Conservation (phyloP, 2,329 filamentous ascomycete species). For the Podosphaera leucotricha region DNA sequence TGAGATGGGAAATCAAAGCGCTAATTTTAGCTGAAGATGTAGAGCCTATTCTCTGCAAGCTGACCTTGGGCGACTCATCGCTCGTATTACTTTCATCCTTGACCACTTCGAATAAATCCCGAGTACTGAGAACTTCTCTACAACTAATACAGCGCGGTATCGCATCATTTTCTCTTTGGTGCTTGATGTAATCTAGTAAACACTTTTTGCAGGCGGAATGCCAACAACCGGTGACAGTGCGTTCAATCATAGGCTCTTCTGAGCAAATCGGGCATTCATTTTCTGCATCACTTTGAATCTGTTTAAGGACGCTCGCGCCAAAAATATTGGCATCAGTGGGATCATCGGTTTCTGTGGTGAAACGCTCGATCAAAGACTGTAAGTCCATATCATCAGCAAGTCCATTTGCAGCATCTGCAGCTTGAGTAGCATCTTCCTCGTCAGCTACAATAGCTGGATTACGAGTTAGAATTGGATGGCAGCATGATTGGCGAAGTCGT, state of each 20-base stretch:
- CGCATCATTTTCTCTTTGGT: constrained; percentile 55
- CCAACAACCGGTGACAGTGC: constrained; percentile 90
- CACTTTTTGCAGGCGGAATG: constrained; percentile 92
- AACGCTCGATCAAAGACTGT: constrained; percentile 60
- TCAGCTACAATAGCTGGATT: constrained; percentile 69
- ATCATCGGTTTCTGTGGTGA: constrained; percentile 44
- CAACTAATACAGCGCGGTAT: constrained; percentile 76
- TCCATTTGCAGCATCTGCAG: constrained; percentile 56
- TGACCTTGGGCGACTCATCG: constrained; percentile 27
- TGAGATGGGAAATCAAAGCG: constrained; percentile 52
- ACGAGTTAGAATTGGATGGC: constrained; percentile 72
- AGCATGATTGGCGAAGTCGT: constrained; percentile 78
- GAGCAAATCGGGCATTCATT: constrained; percentile 87
- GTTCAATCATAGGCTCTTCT: constrained; percentile 87
- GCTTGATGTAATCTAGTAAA: constrained; percentile 69
- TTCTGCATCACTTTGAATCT: constrained; percentile 74
- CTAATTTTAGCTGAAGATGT: constrained; percentile 75
- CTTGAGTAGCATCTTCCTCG: constrained; percentile 59
- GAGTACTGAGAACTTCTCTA: constrained; percentile 54
- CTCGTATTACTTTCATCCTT: constrained; percentile 40
- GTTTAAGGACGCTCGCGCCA: constrained; percentile 64
- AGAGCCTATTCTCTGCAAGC: constrained; percentile 33
- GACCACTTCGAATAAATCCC: constrained; percentile 82
- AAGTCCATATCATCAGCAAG: constrained; percentile 93
- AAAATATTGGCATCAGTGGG: constrained; percentile 44